Percentiles rank a stretch among this genome's conserved stretches.
Evolutionary conservation across 2,329 filamentous ascomycete genomes (phyloP).

Genomic region (Exophiala sp.): DNA sequence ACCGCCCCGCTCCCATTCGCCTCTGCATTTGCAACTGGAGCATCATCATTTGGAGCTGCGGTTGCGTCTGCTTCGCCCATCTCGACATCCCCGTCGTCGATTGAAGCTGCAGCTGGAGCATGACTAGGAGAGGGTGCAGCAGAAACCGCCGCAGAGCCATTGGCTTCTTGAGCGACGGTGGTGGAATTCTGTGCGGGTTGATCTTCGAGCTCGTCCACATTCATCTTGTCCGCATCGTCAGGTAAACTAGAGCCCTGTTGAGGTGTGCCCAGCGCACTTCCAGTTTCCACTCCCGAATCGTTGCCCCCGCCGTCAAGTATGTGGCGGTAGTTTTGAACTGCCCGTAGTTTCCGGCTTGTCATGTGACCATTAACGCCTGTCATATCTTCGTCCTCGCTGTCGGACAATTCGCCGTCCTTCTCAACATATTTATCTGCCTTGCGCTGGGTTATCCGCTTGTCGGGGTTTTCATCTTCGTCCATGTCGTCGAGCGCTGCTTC

Average conservation of each 20-base stretch:
- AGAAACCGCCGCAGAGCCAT: slow-evolving; percentile 20
- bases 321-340: slow-evolving; percentile 67
- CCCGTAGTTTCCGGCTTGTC: slow-evolving; percentile 82
- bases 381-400: slow-evolving; percentile 85
- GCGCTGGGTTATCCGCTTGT: slow-evolving; percentile 73
- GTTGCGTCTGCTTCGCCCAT: slow-evolving; percentile 40
- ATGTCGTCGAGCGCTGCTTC: slow-evolving; percentile 62
- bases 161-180: slow-evolving; percentile 12
- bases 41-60: slow-evolving; percentile 26
- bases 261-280: slow-evolving; percentile 46
- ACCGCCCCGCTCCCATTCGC: slow-evolving; percentile 33
- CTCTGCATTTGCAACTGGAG: slow-evolving; percentile 31
- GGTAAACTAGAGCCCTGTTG: slow-evolving; percentile 38
- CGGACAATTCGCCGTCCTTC: slow-evolving; percentile 73
- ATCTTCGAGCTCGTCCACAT: slow-evolving; percentile 32
- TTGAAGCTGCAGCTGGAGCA: not conserved
- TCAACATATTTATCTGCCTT: slow-evolving; percentile 73
- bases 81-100: slow-evolving; percentile 29
- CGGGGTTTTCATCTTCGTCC: slow-evolving; percentile 81
- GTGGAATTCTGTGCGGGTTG: slow-evolving; percentile 14
- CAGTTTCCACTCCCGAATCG: slow-evolving; percentile 46
- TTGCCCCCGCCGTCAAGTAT: slow-evolving; percentile 52
- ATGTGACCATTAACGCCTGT: slow-evolving; percentile 64
- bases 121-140: slow-evolving; percentile 14
- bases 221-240: slow-evolving; percentile 44